Percentiles rank a stretch among this genome's conserved stretches.
Evolutionary conservation across 164 flowering plant species (phyloP).

Genomic region (Aristolochia californica): DNA sequence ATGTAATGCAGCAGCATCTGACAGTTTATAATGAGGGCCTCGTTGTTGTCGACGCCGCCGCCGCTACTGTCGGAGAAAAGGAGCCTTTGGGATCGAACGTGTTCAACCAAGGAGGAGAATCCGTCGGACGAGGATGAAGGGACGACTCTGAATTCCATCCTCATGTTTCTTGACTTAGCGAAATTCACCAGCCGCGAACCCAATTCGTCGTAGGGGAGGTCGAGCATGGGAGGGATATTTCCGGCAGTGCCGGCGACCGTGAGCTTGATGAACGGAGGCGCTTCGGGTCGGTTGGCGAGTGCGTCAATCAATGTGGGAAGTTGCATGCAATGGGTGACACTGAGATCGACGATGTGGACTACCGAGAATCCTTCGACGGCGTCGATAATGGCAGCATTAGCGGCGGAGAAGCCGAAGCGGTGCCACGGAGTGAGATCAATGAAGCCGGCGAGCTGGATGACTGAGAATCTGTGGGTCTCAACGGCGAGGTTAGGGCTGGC

Average conservation of each 20-base stretch:
- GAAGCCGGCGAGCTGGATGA: slow-evolving; percentile 67
- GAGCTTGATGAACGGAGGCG: slow-evolving; percentile 54
- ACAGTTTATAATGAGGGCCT: slow-evolving; percentile 70
- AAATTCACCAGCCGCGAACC: slow-evolving; percentile 58
- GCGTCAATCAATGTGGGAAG: slow-evolving; percentile 85
- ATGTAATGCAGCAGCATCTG: slow-evolving; percentile 79
- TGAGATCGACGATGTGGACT: slow-evolving; percentile 71
- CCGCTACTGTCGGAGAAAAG: slow-evolving; percentile 11
- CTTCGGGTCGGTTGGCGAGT: slow-evolving; percentile 43
- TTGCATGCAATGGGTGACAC: slow-evolving; percentile 93
- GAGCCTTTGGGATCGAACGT: slow-evolving; percentile 36
- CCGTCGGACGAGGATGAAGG: slow-evolving; percentile 59
- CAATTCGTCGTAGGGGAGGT: slow-evolving; percentile 63
- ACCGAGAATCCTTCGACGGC: slow-evolving; percentile 52
- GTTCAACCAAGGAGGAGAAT: slow-evolving; percentile 50
- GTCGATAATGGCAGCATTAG: slow-evolving; percentile 69
- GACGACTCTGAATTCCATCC: slow-evolving; percentile 55
- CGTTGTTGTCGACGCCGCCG: not conserved
- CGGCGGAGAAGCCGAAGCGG: slow-evolving; percentile 88
- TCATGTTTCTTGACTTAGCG: slow-evolving; percentile 56
- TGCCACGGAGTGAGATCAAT: slow-evolving; percentile 94
- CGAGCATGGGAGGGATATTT: slow-evolving; percentile 54
- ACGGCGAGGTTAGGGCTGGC: slow-evolving; percentile 17
- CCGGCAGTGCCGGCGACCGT: slow-evolving; percentile 43
- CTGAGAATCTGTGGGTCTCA: slow-evolving; percentile 46